Evolutionary conservation across 1,284 basidiomycete species (phyloP), one percentile per base, ranked within the genome.

Genomic region (Cerrena zonata): DNA sequence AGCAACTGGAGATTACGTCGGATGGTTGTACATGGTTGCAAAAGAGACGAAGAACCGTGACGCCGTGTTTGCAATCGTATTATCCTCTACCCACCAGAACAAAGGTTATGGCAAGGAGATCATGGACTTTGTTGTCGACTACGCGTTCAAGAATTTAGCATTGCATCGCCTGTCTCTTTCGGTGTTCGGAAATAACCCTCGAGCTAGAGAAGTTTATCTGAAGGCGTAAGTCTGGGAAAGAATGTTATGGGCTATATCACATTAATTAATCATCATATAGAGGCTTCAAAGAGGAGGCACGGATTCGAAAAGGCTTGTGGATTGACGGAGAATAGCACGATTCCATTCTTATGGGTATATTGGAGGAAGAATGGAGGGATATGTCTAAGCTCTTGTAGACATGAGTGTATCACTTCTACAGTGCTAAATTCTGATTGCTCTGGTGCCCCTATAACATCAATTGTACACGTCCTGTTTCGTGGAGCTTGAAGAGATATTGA

Each of bases 11-110:
- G 41, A 48, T 26, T 50, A 47, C 41, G 38, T 59, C 15, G 58
- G 58, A 7, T 47, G 49, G 21, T 24, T 55, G 43, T 41, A 46
- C 24, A 50, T 58, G n/a, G n/a, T n/a, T n/a, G n/a, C n/a, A n/a
- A n/a, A n/a, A n/a, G n/a, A n/a, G n/a, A n/a, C n/a, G n/a, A 52
- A 52, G 51, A 49, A 52, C 27, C 36, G 51, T 4, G 47, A 52
- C 7, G 51, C 10, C 15, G 12, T 19, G 18, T 26, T 52, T 19
- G 25, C 40, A n/a, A 37, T 52, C 26, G 38, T 39, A 11, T 18
- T 52, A 21, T 2, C 22, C 5, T 19, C 21, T n/a, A 30, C 27
- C 19, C 39, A 43, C 22, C 41, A 41, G 47, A 27, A 24, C 18
- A 42, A 52, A 18, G 51, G 51, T 15, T 52, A 43, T 37, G 51